phyloP scores from a whole-genome alignment of 495 filamentous ascomycete genomes.

The Penicillium turbatum region DNA sequence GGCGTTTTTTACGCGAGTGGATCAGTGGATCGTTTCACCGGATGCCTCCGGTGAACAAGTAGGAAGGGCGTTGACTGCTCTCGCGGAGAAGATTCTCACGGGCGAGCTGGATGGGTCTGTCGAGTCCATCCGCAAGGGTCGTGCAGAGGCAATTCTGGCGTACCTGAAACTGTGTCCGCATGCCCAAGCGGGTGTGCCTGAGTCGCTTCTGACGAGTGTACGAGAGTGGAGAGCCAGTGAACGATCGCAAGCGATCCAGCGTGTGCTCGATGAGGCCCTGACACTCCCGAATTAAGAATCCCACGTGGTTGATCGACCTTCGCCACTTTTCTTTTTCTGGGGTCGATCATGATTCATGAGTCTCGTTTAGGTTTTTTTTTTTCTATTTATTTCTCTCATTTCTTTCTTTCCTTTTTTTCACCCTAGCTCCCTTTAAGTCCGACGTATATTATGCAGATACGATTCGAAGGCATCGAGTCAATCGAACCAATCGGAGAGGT shows the following conservation, averaged over 20 bases:
- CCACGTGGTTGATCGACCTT: constrained; percentile 21
- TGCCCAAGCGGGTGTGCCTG: constrained; percentile 20
- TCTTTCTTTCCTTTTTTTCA: too few relatives aligned
- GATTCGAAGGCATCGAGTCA: neutral
- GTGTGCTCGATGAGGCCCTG: constrained; percentile 37
- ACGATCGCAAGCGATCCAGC: constrained; percentile 35
- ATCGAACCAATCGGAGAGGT: neutral
- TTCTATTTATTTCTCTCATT: neutral
- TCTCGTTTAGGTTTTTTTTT: too few relatives aligned
- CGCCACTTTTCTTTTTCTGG: neutral
- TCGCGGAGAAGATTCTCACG: constrained; percentile 30
- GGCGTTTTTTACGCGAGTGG: constrained; percentile 35
- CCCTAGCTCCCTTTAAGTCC: neutral
- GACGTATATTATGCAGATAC: neutral
- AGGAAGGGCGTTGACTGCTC: constrained; percentile 25
- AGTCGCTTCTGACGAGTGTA: constrained; percentile 19
- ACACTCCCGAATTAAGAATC: constrained; percentile 13
- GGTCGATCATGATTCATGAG: neutral
- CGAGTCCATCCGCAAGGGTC: constrained; percentile 39
- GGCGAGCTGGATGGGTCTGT: constrained; percentile 36
- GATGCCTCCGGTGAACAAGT: constrained; percentile 20
- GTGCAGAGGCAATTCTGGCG: constrained; percentile 35
- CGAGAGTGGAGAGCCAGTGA: constrained; percentile 35
- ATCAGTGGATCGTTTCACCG: constrained; percentile 21
- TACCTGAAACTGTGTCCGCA: constrained; percentile 34